A percentile compares a stretch with the other conserved stretches of the same genome.
Conservation (phyloP, 2,329 filamentous ascomycete genomes). For the Scorias spongiosa region DNA sequence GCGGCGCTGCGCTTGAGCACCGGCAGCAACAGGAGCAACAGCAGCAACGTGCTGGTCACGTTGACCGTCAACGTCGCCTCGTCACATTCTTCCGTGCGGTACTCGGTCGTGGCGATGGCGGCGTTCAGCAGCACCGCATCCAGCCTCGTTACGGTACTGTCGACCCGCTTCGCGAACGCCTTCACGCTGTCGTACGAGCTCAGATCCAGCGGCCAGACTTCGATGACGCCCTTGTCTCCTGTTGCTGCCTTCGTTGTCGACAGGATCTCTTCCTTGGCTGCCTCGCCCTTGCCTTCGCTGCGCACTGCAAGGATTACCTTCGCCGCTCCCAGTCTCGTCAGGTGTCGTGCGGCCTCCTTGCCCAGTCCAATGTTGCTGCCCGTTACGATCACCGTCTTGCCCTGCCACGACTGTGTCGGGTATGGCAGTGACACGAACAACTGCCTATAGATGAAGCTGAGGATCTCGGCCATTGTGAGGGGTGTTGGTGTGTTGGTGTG, state of each 20-base stretch:
- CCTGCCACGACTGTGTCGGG: conserved; percentile 12
- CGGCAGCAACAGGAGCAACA: conserved; percentile 34
- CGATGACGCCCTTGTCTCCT: conserved; percentile 15
- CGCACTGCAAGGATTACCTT: conserved; percentile 33
- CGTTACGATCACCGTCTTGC: conserved; percentile 30
- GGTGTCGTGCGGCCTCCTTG: conserved; percentile 29
- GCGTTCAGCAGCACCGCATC: conserved; percentile 16
- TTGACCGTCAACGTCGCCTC: conserved; percentile 38
- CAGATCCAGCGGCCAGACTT: conserved; percentile 31
- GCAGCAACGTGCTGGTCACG: conserved; percentile 34
- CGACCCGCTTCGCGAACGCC: conserved; percentile 12
- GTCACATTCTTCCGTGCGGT: conserved; percentile 24
- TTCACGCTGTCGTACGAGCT: conserved; percentile 19
- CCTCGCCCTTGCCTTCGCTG: conserved; percentile 27
- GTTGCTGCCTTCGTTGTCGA: conserved; percentile 14
- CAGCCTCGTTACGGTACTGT: conserved; percentile 7
- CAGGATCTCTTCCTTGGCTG: conserved; percentile 27
- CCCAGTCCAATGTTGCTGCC: conserved; percentile 35
- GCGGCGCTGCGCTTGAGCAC: conserved; percentile 29
- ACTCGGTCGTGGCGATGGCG: conserved; percentile 24
- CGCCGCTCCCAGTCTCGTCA: conserved; percentile 24
- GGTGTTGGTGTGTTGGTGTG: neutral
- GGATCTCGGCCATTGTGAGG: neutral
- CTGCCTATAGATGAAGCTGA: conserved; percentile 24
- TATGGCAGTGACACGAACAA: conserved; percentile 23